Evolutionary conservation across 192 early-diverging fungal genomes (phyloP), one percentile per base, ranked within the genome.

Genomic region (Dimargaris verticillata): DNA sequence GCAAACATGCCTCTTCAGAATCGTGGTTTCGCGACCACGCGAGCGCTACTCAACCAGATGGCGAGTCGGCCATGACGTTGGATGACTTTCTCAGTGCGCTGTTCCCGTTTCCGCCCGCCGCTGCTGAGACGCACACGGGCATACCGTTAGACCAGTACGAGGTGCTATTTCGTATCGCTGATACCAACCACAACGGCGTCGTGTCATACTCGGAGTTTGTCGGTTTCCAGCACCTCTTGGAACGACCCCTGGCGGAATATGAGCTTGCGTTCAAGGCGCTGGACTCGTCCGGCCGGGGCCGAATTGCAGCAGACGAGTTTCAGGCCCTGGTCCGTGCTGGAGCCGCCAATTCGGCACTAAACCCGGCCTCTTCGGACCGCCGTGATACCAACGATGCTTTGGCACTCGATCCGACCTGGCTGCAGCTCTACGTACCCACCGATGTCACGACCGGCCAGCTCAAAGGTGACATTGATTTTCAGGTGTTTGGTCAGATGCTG

Each of bases 151-250:
- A 70, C 66, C 47, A 69, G 61, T 61, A 61, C 64, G 20, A 62
- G 61, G 38, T 62, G n/a, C 70, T 81, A 26, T 81, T 81, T 65
- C 61, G 63, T 28, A 63, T 78, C 5, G 76, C 79, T 42, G 79
- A 77, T 63, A 60, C 63, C n/a, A 58, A 64, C 10, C 50, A 28
- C 18, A 62, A 62, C 28, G 76, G 76, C 42, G 24, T 60, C 38
- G 61, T 81, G 33, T 68, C 74, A 45, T 63, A 65, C 20, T 72
- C 73, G 38, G 78, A 80, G 50, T 81, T 79, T 65, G 28, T 76
- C 20, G 60, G 61, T 33, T 81, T 84, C 63, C 73, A 77, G 44
- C 33, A 53, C 24, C 41, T 78, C 44, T 67, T 83, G n/a, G 52
- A 64, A 25, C 64, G 63, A 13, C 69, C 77, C 22, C 75, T 78